phyloP scores from a whole-genome alignment of 148 eudicot species.

The Spergularia marina region DNA sequence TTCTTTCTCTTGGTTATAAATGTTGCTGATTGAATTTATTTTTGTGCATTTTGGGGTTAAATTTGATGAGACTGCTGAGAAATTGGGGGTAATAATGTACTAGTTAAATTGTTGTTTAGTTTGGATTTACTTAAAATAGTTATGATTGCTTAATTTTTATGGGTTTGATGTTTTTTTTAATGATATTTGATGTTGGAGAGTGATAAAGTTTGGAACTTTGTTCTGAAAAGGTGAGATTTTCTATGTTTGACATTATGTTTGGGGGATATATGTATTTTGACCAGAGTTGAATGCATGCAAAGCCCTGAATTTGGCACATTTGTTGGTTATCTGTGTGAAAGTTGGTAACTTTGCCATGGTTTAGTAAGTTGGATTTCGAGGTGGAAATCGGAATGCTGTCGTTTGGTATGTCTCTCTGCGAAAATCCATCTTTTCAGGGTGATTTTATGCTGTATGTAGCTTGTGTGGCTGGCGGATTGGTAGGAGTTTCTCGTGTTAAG shows the following conservation, averaged over 20 bases:
- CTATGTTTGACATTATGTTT: conserved; percentile 1
- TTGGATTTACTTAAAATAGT: neutral
- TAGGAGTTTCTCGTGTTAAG: neutral
- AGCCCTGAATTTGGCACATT: neutral
- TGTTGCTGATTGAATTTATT: neutral
- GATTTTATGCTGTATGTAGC: neutral
- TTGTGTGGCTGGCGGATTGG: neutral
- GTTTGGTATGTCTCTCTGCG: neutral
- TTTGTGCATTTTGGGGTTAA: neutral
- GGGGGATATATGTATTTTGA: neutral
- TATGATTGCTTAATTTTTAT: neutral
- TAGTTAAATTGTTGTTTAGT: neutral
- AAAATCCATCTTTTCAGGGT: neutral
- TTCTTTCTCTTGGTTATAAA: conserved; percentile 12
- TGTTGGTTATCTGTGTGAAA: neutral
- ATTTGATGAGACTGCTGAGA: neutral
- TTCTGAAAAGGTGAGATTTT: neutral
- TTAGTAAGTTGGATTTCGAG: neutral
- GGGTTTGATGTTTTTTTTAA: neutral
- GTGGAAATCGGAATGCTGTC: neutral
- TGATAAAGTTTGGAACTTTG: neutral
- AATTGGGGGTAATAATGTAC: neutral
- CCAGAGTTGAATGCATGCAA: conserved; percentile 20
- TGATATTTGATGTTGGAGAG: neutral
- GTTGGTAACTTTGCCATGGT: neutral